Evolutionary conservation across 371 early-diverging fungal species (phyloP).

Genomic region (Massospora cicadina): DNA sequence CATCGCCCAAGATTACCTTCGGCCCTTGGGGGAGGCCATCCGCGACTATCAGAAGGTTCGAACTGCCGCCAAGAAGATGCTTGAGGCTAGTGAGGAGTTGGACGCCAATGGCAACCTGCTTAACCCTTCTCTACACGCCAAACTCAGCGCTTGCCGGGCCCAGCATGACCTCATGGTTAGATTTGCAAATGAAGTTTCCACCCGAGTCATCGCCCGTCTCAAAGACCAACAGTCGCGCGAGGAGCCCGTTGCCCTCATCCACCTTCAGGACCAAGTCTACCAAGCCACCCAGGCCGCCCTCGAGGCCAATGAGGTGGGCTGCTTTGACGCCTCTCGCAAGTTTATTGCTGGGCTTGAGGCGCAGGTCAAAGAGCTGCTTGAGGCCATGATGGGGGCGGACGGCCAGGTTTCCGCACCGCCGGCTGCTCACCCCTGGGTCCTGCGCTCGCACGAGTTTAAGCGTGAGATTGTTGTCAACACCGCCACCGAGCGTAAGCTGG

Average conservation of each 20-base stretch:
- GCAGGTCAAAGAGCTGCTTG: background rate
- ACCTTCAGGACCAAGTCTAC: background rate
- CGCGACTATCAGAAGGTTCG: background rate
- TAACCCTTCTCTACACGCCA: conserved; percentile 2
- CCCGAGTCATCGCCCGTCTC: background rate
- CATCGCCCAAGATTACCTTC: background rate
- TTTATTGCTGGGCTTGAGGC: background rate
- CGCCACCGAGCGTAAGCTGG: conserved; percentile 57
- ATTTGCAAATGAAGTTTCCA: conserved; percentile 1
- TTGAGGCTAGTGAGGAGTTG: background rate
- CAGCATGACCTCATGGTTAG: background rate
- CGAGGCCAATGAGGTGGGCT: background rate
- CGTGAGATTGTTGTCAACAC: conserved; percentile 50
- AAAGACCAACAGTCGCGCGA: background rate
- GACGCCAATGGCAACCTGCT: background rate
- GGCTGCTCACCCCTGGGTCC: conserved; percentile 57
- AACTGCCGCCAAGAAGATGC: background rate
- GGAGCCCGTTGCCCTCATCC: background rate
- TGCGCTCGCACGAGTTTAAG: conserved; percentile 59
- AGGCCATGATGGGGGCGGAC: background rate
- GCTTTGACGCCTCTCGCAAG: conserved; percentile 10
- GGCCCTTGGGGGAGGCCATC: conserved; percentile 2
- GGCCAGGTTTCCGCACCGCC: background rate
- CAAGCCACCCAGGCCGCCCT: background rate
- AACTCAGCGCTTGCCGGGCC: background rate